Evolutionary conservation across 2,329 filamentous ascomycete genomes (phyloP), one percentile per base, ranked within the genome.

Genomic region (Colletotrichum eremochloae): DNA sequence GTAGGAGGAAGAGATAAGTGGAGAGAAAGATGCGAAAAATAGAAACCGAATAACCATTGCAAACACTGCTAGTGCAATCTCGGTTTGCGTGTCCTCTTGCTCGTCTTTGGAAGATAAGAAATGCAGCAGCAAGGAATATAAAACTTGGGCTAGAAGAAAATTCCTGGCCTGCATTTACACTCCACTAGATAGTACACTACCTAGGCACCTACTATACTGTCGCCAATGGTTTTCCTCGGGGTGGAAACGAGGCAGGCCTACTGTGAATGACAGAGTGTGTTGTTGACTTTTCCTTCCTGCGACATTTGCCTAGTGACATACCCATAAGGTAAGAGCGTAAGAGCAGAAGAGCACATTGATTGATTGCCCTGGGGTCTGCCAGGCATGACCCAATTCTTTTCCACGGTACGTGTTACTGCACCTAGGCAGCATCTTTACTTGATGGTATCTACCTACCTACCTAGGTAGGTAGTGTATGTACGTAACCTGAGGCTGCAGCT

Each of bases 41-140:
- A 70, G 66, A 64, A 69, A 55, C 60, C 29, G 55, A 48, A 46
- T n/a, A 60, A 61, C 48, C 31, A 29, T 18, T 12, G 46, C 7
- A 44, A 57, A 24, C 12, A n/a, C 9, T 63, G 14, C 38, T n/a
- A n/a, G n/a, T 48, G 20, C 24, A 12, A 24, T 48, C n/a, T 24
- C 46, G n/a, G 46, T 42, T 29, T 40, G 55, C 55, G 14, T 29
- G 36, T 40, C n/a, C 33, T 9, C 29, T 40, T 57, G 24, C 40
- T 58, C 9, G 15, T 60, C 24, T 42, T 61, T 50, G 60, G 53
- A 69, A 56, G 66, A 64, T 55, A 65, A 65, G 66, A 61, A 64
- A 65, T 72, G 67, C 60, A 55, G 42, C 38, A 38, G 62, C 70
- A 72, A 61, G 70, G 70, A 61, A 65, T 46, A 44, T 72, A 66